Percentiles rank a stretch among this genome's conserved stretches.
Evolutionary conservation across 192 early-diverging fungal genomes (phyloP).

Genomic region (Backusella circina): DNA sequence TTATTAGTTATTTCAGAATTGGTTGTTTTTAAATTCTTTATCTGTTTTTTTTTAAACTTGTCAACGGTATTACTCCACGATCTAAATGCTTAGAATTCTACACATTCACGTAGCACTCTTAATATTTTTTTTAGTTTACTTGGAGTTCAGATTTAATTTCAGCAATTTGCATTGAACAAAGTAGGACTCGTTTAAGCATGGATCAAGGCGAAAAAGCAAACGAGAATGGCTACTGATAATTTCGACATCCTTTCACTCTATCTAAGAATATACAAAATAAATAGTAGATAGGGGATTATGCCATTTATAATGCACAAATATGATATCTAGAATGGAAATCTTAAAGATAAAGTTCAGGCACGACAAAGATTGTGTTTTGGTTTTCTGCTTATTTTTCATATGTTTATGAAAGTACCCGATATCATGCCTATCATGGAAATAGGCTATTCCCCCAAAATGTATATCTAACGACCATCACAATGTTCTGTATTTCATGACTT

Average conservation of each 20-base stretch:
- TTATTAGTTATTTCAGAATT: background rate
- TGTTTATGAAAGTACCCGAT: background rate
- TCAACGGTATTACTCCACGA: background rate
- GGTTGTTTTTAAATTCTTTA: background rate
- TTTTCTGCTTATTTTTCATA: background rate
- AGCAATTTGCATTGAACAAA: no score
- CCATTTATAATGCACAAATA: background rate
- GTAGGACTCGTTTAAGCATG: no score
- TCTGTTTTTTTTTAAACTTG: background rate
- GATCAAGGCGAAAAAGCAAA: background rate
- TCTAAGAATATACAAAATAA: background rate
- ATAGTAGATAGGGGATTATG: background rate
- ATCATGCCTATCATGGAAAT: background rate
- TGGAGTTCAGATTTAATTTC: background rate
- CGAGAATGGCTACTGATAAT: background rate
- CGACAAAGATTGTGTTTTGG: background rate
- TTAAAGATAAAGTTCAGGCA: background rate
- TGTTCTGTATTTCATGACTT: background rate
- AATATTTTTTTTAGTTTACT: background rate
- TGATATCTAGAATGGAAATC: background rate
- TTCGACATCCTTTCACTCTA: background rate
- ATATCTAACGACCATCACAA: background rate
- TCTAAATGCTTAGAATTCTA: background rate
- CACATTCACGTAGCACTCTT: background rate
- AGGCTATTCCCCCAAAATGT: background rate